phyloP scores from a whole-genome alignment of 345 rosid genomes.

The Lepidium africanum region DNA sequence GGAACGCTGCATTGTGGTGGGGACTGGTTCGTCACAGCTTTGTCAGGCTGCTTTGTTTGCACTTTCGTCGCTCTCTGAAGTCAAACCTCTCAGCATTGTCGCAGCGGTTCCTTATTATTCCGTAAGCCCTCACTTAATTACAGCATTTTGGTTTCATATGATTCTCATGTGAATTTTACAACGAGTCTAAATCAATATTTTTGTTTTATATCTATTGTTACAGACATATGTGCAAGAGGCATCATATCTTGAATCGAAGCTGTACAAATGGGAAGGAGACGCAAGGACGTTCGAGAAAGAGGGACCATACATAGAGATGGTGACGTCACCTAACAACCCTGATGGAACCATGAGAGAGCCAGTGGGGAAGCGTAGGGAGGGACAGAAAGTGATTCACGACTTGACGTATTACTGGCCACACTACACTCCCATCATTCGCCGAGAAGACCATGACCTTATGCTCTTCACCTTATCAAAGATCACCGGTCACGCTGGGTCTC shows the following conservation, averaged over 20 bases:
- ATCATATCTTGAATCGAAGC: conserved; percentile 39
- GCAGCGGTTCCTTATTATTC: conserved; percentile 83
- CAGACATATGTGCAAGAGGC: conserved; percentile 59
- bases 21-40: conserved; percentile 82
- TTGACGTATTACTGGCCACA: conserved; percentile 94
- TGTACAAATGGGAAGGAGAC: conserved; percentile 83
- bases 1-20: conserved; percentile 53
- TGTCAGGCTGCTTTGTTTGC: conserved; percentile 64
- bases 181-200: no score
- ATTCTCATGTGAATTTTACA: no score
- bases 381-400: conserved; percentile 60
- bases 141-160: no score
- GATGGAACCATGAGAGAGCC: conserved; percentile 61
- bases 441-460: conserved; percentile 66
- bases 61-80: conserved; percentile 36
- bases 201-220: not conserved
- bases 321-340: conserved; percentile 81
- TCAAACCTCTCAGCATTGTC: conserved; percentile 55
- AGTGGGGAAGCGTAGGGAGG: conserved; percentile 39
- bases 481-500: conserved; percentile 89
- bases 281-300: conserved; percentile 42
- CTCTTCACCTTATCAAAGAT: conserved; percentile 82
- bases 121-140: conserved; percentile 29
- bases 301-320: conserved; percentile 58
- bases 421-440: conserved; percentile 50